Evolutionary conservation across 192 early-diverging fungal species (phyloP), one percentile per base, ranked within the genome.

Genomic region (Coemansia sp.): DNA sequence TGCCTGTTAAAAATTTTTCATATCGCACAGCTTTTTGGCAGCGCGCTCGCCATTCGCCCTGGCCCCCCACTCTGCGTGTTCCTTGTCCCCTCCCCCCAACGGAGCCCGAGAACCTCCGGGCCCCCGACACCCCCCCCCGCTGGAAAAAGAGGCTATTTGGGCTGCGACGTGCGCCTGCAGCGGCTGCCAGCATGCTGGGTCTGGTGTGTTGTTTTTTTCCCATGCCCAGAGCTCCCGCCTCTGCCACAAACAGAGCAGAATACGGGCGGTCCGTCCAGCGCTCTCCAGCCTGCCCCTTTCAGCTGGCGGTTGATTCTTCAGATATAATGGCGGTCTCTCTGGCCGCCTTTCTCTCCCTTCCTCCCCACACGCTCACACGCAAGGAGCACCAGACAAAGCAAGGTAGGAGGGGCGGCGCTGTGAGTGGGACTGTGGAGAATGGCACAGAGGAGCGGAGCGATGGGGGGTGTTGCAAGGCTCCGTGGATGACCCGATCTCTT

Each of bases 1-100:
- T 62, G 61, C 52, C 58, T 61, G 58, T 21, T 18, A 27, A 29
- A 61, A 61, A 61, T 8, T 38, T 50, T 61, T 61, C 59, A 61
- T 61, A 50, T 61, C 34, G 43, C 43, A 46, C 43, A 46, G 43
- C 43, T n/a, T n/a, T n/a, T 46, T 46, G 43, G 22, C 43, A 22
- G 43, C 21, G 42, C 21, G 43, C 21, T 22, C 43, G 43, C 43
- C 26, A 46, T 46, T 46, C 43, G 43, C 43, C 43, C 43, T 46
- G 43, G 43, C 40, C 40, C n/a, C 40, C 26, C 43, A 46, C 21
- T 22, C 43, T 18, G 43, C 43, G 8, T 24, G 43, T 46, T 46
- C 43, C 43, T 46, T 46, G 43, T 41, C 40, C 40, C 40, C 43
- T 22, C 43, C 42, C 43, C 43, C 43, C 43, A 46, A 46, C 43